A percentile compares a stretch with the other conserved stretches of the same genome.
Conservation (phyloP, 495 filamentous ascomycete species). For the Penicillium silybi region DNA sequence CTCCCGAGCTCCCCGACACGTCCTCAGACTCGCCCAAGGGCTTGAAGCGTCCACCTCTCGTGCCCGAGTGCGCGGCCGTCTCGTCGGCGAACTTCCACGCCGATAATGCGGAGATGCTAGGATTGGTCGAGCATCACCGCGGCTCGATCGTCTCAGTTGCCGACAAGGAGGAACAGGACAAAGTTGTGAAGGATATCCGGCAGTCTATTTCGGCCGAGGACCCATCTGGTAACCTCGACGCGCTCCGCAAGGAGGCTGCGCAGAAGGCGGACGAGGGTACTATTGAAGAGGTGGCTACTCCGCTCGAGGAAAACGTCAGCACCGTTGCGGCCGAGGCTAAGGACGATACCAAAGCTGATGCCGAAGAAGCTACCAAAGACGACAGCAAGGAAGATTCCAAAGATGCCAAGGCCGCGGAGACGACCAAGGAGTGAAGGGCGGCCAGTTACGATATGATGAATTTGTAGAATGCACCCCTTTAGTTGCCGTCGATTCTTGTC, state of each 20-base stretch:
- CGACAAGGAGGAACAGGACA: constrained; percentile 34
- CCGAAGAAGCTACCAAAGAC: constrained; percentile 6
- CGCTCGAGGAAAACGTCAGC: constrained; percentile 21
- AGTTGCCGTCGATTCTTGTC: constrained; percentile 8
- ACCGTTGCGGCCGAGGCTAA: background rate
- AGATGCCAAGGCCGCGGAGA: constrained; percentile 22
- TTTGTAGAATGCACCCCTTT: constrained; percentile 11
- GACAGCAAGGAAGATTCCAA: constrained; percentile 5
- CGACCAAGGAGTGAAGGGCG: constrained; percentile 17
- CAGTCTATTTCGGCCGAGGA: constrained; percentile 34
- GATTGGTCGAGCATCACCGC: constrained; percentile 43
- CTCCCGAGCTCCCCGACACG: constrained; percentile 29
- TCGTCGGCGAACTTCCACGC: constrained; percentile 44
- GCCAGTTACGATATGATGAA: constrained; percentile 15
- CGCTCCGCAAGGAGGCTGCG: constrained; percentile 27
- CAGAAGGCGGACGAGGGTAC: constrained; percentile 16
- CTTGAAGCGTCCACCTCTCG: constrained; percentile 32
- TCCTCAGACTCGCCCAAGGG: constrained; percentile 28
- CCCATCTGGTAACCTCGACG: constrained; percentile 12
- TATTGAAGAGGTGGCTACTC: constrained; percentile 29
- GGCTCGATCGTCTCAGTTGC: constrained; percentile 37
- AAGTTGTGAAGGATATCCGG: constrained; percentile 36
- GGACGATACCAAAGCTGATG: constrained; percentile 9
- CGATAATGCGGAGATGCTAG: constrained; percentile 38
- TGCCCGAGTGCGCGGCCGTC: constrained; percentile 40